Evolutionary conservation across 495 filamentous ascomycete species (phyloP), one percentile per base, ranked within the genome.

Genomic region (Xylaria bambusicola): DNA sequence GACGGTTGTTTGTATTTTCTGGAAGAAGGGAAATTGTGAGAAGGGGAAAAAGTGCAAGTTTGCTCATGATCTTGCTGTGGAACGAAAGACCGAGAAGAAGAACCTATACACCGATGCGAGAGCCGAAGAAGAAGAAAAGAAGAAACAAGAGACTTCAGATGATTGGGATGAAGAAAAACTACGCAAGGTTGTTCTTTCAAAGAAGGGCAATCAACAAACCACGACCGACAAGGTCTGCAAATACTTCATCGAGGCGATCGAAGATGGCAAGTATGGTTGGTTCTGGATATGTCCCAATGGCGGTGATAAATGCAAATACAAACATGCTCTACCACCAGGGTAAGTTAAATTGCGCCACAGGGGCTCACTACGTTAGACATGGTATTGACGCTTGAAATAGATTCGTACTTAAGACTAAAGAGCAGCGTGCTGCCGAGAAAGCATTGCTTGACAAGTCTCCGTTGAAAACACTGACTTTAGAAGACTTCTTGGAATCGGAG

Each of bases 161-260:
- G 86, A 96, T 64, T 99, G 94, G 94, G 93, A 97, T 73, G 94
- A 98, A 70, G 94, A 92, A 75, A 97, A 97, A 75, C 77, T 99
- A 57, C 86, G 89, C 56, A 86, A 86, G 60, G 94, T 98, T 46
- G 89, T 99, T 33, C 63, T 93, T 67, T 93, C 89, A 67, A 99
- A 98, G 78, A 95, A 98, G 70, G 94, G 94, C 13, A 99, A 99
- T 78, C 94, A 94, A 53, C 84, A 88, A 66, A 96, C 93, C 41
- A 92, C 91, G 7, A 99, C 94, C 59, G 94, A 99, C 67, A 99
- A 97, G 74, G 93, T 98, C 57, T 99, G 94, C 88, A 99, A 98
- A 76, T 96, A 79, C 80, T 99, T 99, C 75, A 94, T 97, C 73
- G 91, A 95, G 58, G 94, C 94, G 2, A 93, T 99, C 52, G 94